Percentiles rank a stretch among this genome's conserved stretches.
Conservation (phyloP, 495 filamentous ascomycete genomes). For the Penicillium odoratum region DNA sequence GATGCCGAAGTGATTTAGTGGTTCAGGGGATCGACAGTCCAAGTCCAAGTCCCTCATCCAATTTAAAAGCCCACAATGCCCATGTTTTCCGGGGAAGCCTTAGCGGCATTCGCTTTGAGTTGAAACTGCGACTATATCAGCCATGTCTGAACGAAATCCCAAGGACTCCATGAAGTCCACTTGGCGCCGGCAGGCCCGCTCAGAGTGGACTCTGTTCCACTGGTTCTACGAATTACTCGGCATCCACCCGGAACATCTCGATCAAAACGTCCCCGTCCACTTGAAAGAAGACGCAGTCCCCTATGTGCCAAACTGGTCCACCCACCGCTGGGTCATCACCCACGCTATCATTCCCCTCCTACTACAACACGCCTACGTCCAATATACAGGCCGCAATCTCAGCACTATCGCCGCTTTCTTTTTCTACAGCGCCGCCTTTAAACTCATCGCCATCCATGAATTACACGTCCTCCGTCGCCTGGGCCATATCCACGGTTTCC, state of each 20-base stretch:
- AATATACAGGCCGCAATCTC: slow-evolving; percentile 27
- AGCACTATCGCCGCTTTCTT: slow-evolving; percentile 27
- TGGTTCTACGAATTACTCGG: slow-evolving; percentile 36
- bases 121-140: neutral
- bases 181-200: slow-evolving; percentile 29
- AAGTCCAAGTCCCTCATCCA: slow-evolving; percentile 7
- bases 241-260: slow-evolving; percentile 31
- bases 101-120: neutral
- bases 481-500: slow-evolving; percentile 34
- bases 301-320: slow-evolving; percentile 31
- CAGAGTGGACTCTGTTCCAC: slow-evolving; percentile 33
- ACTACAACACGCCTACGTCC: slow-evolving; percentile 32
- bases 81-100: neutral
- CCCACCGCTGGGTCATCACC: slow-evolving; percentile 33
- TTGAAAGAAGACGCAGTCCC: slow-evolving; percentile 30
- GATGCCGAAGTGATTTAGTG: slow-evolving; percentile 16
- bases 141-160: slow-evolving; percentile 25
- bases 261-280: slow-evolving; percentile 26
- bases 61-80: slow-evolving; percentile 16
- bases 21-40: slow-evolving; percentile 12
- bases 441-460: slow-evolving; percentile 33
- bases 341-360: slow-evolving; percentile 28
- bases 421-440: slow-evolving; percentile 31
- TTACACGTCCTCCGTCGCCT: slow-evolving; percentile 31
- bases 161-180: slow-evolving; percentile 41